Percentiles rank a stretch among this genome's conserved stretches.
These are phyloP conservation scores for Sistotremastrum suecicum DNA, from an alignment of 768 basidiomycete genomes.

Conservation along the genomic window DNA sequence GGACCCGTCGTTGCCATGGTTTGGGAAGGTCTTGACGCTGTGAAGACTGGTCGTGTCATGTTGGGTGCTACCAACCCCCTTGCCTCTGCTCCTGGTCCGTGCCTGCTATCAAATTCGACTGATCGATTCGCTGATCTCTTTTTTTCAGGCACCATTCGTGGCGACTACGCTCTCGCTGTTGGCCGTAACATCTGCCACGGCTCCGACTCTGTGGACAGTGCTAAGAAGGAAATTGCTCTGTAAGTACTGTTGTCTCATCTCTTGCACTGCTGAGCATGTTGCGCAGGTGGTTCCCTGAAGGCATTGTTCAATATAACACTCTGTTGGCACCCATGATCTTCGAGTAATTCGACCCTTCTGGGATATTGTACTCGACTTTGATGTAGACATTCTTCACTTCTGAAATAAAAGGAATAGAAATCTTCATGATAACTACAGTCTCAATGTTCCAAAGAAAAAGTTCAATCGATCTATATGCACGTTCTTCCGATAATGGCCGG, in stretches of 20 bases:
- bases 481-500: too few species aligned
- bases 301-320: slow-evolving; percentile 55
- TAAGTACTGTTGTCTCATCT: slow-evolving; percentile 26
- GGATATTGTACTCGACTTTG: too few species aligned
- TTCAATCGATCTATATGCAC: too few species aligned
- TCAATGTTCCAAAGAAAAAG: too few species aligned
- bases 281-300: slow-evolving; percentile 84
- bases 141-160: slow-evolving; percentile 79
- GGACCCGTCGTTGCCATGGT: slow-evolving; percentile 96
- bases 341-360: slow-evolving; percentile 33
- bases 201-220: slow-evolving; percentile 77
- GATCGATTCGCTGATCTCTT: not conserved
- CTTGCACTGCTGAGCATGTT: slow-evolving; percentile 3
- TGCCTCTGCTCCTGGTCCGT: slow-evolving; percentile 67
- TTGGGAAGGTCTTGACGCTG: slow-evolving; percentile 88
- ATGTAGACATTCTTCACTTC: too few species aligned
- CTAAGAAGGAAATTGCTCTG: slow-evolving; percentile 91
- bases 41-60: slow-evolving; percentile 93
- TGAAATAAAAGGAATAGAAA: too few species aligned
- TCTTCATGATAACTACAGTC: too few species aligned
- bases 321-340: slow-evolving; percentile 61
- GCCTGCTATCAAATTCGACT: not conserved
- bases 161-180: slow-evolving; percentile 86
- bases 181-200: slow-evolving; percentile 94
- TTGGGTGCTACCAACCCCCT: slow-evolving; percentile 96